Conservation (phyloP, 2,329 filamentous ascomycete genomes). For the Nemania sp. region DNA sequence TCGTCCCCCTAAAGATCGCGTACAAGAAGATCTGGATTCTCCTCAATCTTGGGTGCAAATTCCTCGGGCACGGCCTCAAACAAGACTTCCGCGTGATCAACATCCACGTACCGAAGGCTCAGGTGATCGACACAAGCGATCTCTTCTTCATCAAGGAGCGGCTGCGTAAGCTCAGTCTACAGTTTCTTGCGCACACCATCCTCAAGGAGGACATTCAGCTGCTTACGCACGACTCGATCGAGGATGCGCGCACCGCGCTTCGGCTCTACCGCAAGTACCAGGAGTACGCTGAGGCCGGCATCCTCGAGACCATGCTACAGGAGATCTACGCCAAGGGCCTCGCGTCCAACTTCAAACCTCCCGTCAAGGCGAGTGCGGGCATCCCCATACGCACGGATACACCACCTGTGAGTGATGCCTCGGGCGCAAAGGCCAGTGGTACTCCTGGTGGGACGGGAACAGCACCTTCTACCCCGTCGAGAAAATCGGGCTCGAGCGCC, state of each 20-base stretch:
- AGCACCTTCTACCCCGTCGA: slow-evolving; percentile 40
- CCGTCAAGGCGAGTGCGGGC: slow-evolving; percentile 50
- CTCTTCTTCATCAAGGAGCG: slow-evolving; percentile 86
- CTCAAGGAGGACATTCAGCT: slow-evolving; percentile 95
- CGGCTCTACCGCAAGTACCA: slow-evolving; percentile 90
- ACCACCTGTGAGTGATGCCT: slow-evolving; percentile 42
- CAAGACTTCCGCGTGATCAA: slow-evolving; percentile 99
- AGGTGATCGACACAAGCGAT: slow-evolving; percentile 94
- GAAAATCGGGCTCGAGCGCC: slow-evolving; percentile 30
- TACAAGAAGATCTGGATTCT: slow-evolving; percentile 99
- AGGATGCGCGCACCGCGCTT: slow-evolving; percentile 91
- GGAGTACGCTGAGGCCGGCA: slow-evolving; percentile 87
- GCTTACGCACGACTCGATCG: slow-evolving; percentile 93
- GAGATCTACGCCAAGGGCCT: slow-evolving; percentile 81
- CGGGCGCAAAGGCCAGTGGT: not conserved
- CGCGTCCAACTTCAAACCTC: slow-evolving; percentile 69
- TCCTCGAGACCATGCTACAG: slow-evolving; percentile 84
- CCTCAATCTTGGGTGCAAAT: slow-evolving; percentile 92
- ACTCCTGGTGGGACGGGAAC: slow-evolving; percentile 18
- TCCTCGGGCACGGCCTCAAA: slow-evolving; percentile 91
- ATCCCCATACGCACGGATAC: slow-evolving; percentile 46
- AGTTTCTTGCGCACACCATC: slow-evolving; percentile 91
- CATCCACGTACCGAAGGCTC: slow-evolving; percentile 89
- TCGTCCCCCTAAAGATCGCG: slow-evolving; percentile 87
- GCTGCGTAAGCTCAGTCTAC: slow-evolving; percentile 87